Conservation (phyloP, 116 monocot genomes). For the Zostera marina region DNA sequence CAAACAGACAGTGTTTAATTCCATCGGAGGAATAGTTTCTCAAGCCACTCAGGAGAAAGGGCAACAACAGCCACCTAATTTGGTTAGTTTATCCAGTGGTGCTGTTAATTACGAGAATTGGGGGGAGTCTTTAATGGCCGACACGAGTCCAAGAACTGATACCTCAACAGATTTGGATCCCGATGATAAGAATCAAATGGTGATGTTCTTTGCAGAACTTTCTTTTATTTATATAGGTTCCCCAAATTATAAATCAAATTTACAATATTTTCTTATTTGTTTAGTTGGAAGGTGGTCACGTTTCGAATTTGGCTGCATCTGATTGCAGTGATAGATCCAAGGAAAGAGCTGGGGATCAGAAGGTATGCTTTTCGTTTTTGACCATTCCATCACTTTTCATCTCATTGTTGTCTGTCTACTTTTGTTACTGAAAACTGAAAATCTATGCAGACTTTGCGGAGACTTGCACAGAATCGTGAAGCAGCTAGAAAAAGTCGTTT, state of each 20-base stretch:
- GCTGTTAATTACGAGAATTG: constrained; percentile 35
- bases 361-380: constrained; percentile 18
- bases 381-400: not conserved
- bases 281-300: constrained; percentile 62
- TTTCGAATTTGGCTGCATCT: constrained; percentile 33
- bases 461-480: constrained; percentile 95
- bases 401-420: not conserved
- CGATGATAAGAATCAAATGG: constrained; percentile 67
- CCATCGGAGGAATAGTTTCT: not conserved
- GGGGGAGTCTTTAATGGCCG: constrained; percentile 67
- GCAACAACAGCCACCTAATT: constrained; percentile 2
- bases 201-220: constrained; percentile 7
- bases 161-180: constrained; percentile 80
- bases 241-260: not conserved
- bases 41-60: constrained; percentile 13
- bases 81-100: constrained; percentile 15
- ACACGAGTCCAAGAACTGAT: constrained; percentile 67
- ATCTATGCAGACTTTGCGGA: constrained; percentile 43
- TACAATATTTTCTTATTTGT: not conserved
- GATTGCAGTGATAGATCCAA: constrained; percentile 98
- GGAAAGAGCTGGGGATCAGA: constrained; percentile 73
- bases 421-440: not conserved
- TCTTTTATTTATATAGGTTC: not conserved
- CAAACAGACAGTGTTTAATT: too few relatives aligned
- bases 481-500: constrained; percentile 89